Evolutionary conservation across 2,329 filamentous ascomycete species (phyloP).

Genomic region (Orbilia javanica): DNA sequence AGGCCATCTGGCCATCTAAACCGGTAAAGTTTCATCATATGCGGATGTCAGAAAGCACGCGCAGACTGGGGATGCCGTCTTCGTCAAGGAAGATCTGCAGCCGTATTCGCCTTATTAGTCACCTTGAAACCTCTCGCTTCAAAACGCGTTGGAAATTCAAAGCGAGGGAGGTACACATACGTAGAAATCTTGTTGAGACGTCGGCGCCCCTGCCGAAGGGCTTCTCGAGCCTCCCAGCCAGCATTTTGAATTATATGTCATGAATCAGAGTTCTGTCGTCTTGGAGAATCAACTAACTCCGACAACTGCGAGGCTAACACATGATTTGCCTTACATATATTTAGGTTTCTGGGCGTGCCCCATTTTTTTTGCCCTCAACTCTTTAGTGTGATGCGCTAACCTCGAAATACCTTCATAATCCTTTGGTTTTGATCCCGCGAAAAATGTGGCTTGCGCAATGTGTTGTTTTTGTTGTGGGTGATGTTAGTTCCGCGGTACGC

Average conservation of each 20-base stretch:
- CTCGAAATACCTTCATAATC: slow-evolving; percentile 44
- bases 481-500: slow-evolving; percentile 26
- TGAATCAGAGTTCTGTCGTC: slow-evolving; percentile 4
- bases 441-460: slow-evolving; percentile 53
- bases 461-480: slow-evolving; percentile 59
- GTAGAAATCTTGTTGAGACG: neutral
- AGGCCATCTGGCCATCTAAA: neutral
- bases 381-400: slow-evolving; percentile 48
- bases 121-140: slow-evolving; percentile 28
- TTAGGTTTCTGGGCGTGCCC: slow-evolving; percentile 15
- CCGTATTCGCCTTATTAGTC: slow-evolving; percentile 37
- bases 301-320: slow-evolving; percentile 49
- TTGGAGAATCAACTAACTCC: slow-evolving; percentile 28
- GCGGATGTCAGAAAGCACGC: neutral
- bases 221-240: neutral
- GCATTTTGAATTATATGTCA: neutral
- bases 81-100: slow-evolving; percentile 43
- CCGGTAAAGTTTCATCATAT: slow-evolving; percentile 4
- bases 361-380: slow-evolving; percentile 9
- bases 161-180: slow-evolving; percentile 6
- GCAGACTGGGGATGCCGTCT: slow-evolving; percentile 36
- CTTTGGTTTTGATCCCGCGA: slow-evolving; percentile 57
- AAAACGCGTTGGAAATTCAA: slow-evolving; percentile 7
- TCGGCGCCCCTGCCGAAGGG: slow-evolving; percentile 11
- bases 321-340: slow-evolving; percentile 35